Evolutionary conservation across 345 rosid species (phyloP).

Genomic region (Ailanthus altissimus): DNA sequence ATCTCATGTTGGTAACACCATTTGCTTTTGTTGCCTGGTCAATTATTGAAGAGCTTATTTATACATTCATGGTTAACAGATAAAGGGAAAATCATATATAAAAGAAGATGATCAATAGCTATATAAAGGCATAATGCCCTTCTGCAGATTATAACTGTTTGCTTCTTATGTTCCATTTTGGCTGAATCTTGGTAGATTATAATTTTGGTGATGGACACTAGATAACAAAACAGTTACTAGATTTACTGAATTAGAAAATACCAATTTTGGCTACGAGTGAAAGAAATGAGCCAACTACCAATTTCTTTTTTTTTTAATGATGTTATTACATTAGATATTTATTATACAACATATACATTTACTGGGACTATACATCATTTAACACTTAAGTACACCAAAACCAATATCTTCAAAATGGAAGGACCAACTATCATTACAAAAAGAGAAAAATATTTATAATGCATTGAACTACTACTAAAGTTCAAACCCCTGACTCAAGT

Average conservation of each 20-base stretch:
- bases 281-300: neutral
- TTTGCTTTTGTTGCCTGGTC: neutral
- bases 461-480: no score
- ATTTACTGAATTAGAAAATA: neutral
- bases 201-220: conserved; percentile 11
- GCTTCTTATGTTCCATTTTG: conserved; percentile 4
- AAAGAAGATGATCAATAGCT: neutral
- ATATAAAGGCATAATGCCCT: neutral
- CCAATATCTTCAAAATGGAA: no score
- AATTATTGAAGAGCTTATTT: neutral
- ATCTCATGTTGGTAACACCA: neutral
- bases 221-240: conserved; percentile 16
- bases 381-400: no score
- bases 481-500: no score
- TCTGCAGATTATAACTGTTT: neutral
- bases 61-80: neutral
- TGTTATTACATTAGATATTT: no score
- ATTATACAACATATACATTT: no score
- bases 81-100: neutral
- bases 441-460: no score
- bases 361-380: no score
- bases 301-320: no score
- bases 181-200: neutral
- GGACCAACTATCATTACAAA: no score
- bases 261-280: neutral